These are phyloP conservation scores for Lindgomyces ingoldianus DNA, from an alignment of 495 filamentous ascomycete species.

Conservation along the genomic window DNA sequence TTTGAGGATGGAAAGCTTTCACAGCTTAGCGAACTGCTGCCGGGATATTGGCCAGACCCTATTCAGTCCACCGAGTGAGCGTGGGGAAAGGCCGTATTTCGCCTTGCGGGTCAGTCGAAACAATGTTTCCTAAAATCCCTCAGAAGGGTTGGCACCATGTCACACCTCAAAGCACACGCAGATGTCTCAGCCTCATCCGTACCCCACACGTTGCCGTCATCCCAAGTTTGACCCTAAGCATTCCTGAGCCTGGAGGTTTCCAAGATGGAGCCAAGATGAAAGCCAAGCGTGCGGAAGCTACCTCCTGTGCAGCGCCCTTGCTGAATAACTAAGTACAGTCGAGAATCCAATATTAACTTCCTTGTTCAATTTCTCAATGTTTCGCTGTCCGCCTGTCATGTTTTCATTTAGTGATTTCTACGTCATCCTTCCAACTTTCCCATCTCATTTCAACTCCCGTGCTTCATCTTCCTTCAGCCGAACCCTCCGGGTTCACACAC, in stretches of 20 bases:
- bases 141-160: neutral
- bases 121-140: neutral
- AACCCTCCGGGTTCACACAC: neutral
- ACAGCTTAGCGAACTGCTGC: too few relatives aligned
- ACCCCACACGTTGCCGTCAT: neutral
- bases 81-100: too few relatives aligned
- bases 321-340: too few relatives aligned
- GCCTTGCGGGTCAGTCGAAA: neutral
- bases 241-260: neutral
- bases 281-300: too few relatives aligned
- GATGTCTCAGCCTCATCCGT: neutral
- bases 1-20: too few relatives aligned
- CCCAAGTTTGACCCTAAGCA: neutral
- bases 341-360: neutral
- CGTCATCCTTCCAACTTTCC: neutral
- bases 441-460: neutral
- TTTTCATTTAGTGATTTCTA: neutral
- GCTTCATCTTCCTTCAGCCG: slow-evolving; percentile 3
- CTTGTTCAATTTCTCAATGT: neutral
- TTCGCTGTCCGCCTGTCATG: too few relatives aligned
- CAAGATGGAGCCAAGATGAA: neutral
- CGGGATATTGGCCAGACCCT: too few relatives aligned
- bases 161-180: neutral
- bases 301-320: neutral
- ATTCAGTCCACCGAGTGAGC: too few relatives aligned